These are phyloP conservation scores for Platanthera guangdongensis DNA, from an alignment of 106 monocot species.

Conservation along the genomic window DNA sequence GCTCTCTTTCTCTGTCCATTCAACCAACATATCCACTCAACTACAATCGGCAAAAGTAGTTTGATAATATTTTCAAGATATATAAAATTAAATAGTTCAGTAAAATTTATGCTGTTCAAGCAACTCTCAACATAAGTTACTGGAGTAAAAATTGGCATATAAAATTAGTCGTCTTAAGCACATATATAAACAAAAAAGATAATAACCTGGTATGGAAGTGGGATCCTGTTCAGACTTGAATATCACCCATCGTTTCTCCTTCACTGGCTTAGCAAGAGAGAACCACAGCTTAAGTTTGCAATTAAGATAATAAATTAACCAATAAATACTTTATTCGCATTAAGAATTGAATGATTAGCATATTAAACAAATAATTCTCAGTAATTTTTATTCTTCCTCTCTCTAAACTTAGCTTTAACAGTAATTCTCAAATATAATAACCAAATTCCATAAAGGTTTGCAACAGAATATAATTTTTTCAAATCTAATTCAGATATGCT, in stretches of 20 bases:
- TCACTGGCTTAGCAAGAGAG: conserved; percentile 29
- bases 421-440: neutral
- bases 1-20: conserved; percentile 94
- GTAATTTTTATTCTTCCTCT: neutral
- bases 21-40: conserved; percentile 99
- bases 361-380: neutral
- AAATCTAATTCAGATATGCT: neutral
- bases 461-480: neutral
- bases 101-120: neutral
- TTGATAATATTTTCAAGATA: conserved; percentile 13
- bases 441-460: neutral
- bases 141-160: neutral
- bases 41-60: conserved; percentile 30
- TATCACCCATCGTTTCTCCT: conserved; percentile 90
- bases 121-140: neutral
- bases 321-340: neutral
- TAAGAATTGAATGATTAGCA: neutral
- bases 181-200: conserved; percentile 1
- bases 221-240: conserved; percentile 88
- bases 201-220: conserved; percentile 78
- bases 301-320: neutral
- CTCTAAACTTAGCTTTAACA: neutral
- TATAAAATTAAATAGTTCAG: neutral
- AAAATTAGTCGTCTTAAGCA: neutral
- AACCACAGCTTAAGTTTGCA: neutral